These are phyloP conservation scores for Fusarium austroafricanum DNA, from an alignment of 2,329 filamentous ascomycete species.

Conservation along the genomic window DNA sequence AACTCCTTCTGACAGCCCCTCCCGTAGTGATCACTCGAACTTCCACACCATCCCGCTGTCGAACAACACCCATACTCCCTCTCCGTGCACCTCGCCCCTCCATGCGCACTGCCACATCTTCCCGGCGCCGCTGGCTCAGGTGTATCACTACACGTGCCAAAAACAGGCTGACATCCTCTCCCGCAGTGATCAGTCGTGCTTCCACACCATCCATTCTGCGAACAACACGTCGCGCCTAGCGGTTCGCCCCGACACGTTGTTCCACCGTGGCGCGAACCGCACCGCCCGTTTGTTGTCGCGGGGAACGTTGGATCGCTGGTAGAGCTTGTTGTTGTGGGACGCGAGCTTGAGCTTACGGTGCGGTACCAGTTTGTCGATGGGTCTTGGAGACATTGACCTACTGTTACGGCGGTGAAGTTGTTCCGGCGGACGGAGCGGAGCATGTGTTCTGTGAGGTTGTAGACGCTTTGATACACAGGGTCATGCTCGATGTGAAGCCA, in stretches of 20 bases:
- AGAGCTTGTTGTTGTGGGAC: not conserved
- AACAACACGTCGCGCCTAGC: conserved; percentile 40
- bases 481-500: conserved; percentile 68
- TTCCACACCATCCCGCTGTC: conserved; percentile 52
- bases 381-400: conserved; percentile 65
- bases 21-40: conserved; percentile 54
- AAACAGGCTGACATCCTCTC: conserved; percentile 53
- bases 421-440: conserved; percentile 52
- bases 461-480: conserved; percentile 58
- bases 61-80: conserved; percentile 48
- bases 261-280: conserved; percentile 38
- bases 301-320: conserved; percentile 36
- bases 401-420: conserved; percentile 61
- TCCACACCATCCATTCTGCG: conserved; percentile 51
- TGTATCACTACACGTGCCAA: conserved; percentile 43
- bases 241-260: conserved; percentile 38
- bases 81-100: conserved; percentile 43
- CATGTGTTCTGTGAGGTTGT: conserved; percentile 58
- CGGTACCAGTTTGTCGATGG: conserved; percentile 65
- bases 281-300: conserved; percentile 40
- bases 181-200: conserved; percentile 55
- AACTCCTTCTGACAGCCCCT: conserved; percentile 52
- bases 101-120: conserved; percentile 45
- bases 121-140: conserved; percentile 35
- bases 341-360: conserved; percentile 25